Conservation (phyloP, 441 rosid species). For the Erodium chrysanthum region DNA sequence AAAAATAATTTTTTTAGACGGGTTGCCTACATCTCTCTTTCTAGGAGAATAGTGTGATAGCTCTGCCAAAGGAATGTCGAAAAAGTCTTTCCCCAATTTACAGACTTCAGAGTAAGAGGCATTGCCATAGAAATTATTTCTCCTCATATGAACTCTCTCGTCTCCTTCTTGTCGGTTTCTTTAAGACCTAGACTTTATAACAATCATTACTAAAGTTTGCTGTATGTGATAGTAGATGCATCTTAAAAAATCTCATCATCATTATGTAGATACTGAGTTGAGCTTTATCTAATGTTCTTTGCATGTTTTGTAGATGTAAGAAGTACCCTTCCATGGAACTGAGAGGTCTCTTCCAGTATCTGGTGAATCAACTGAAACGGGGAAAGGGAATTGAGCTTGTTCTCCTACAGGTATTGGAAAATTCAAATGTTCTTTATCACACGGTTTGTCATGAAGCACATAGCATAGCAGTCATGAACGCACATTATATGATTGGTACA, state of each 20-base stretch:
- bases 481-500: conserved; percentile 31
- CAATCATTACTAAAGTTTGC: background rate
- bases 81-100: background rate
- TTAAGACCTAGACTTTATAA: background rate
- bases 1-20: background rate
- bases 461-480: conserved; percentile 18
- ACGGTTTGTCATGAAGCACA: conserved; percentile 14
- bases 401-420: conserved; percentile 67
- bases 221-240: background rate
- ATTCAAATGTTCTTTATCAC: conserved; percentile 17
- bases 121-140: background rate
- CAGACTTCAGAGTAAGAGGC: background rate
- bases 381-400: conserved; percentile 98
- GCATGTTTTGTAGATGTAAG: conserved; percentile 60
- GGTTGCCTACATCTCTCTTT: background rate
- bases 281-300: conserved; percentile 13
- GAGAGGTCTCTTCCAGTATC: conserved; percentile 97
- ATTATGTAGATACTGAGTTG: background rate
- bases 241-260: conserved; percentile 5
- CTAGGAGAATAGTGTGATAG: background rate
- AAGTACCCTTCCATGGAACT: conserved; percentile 99
- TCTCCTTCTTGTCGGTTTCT: background rate
- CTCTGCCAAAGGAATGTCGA: background rate
- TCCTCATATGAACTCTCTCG: background rate
- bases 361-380: conserved; percentile 91